Conservation (phyloP, 768 basidiomycete genomes). For the Psilocybe cubensis region DNA sequence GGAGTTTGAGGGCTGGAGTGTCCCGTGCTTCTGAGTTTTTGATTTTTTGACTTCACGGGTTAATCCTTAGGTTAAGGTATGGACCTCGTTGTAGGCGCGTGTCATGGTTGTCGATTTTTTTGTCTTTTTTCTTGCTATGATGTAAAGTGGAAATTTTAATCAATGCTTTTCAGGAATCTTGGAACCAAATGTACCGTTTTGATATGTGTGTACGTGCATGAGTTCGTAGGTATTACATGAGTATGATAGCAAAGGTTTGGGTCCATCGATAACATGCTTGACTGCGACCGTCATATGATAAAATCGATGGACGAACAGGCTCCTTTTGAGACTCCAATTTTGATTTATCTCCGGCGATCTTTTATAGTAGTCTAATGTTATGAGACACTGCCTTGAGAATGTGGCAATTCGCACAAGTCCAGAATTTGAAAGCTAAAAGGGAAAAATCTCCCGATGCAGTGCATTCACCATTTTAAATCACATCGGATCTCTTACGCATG, state of each 20-base stretch:
- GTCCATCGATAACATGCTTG: neutral
- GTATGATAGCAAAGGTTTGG: no score
- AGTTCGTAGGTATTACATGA: no score
- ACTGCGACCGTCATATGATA: neutral
- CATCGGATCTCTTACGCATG: neutral
- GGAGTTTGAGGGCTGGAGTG: constrained; percentile 69
- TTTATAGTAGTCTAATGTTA: neutral
- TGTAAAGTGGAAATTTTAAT: neutral
- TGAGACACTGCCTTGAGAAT: neutral
- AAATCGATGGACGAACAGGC: neutral
- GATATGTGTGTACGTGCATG: neutral
- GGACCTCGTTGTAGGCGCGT: neutral
- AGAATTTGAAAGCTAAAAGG: neutral
- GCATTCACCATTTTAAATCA: no score
- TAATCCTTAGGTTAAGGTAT: neutral
- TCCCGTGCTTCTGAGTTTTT: constrained; percentile 26
- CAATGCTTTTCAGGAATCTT: neutral
- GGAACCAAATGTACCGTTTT: no score
- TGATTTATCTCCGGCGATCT: neutral
- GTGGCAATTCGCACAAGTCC: neutral
- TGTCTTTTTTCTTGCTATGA: neutral
- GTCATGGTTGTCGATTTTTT: neutral
- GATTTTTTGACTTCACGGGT: no score
- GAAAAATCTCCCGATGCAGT: neutral
- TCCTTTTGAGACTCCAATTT: neutral